Evolutionary conservation across 2,329 filamentous ascomycete genomes (phyloP), one percentile per base, ranked within the genome.

Genomic region (Aspergillus fischeri): DNA sequence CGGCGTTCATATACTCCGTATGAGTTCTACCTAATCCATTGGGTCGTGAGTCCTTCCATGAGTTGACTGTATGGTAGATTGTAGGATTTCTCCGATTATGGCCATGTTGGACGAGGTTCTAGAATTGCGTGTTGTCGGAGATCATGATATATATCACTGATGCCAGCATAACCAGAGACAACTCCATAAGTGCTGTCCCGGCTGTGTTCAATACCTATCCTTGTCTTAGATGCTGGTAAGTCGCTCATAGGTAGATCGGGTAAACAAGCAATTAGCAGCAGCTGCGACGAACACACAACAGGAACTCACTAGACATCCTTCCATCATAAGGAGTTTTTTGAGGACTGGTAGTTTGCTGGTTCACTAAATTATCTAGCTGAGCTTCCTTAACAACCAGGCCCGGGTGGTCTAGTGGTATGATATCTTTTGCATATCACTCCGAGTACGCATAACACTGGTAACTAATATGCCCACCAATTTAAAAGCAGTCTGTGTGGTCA

Each of bases 371-470:
- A 2, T 32, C 11, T 50, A 29, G 27, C 11, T 21, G 6, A 5
- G 7, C 14, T 4, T n/a, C 20, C 38, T 47, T n/a, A 54, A 47
- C 20, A 48, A n/a, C 3, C 11, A 28, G 44, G 51, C 51, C 55
- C 55, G 51, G 55, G 51, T 54, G 51, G 55, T 56, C 51, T 53
- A 24, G 24, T 24, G 24, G 24, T 24, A 24, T n/a, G n/a, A n/a
- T n/a, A n/a, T n/a, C n/a, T n/a, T n/a, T n/a, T n/a, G n/a, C n/a
- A n/a, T n/a, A n/a, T n/a, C n/a, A n/a, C n/a, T n/a, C n/a, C n/a
- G n/a, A n/a, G n/a, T n/a, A n/a, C n/a, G 3, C 24, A 24, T 24
- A 24, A 24, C 24, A 24, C 24, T 24, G 24, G 24, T 2, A 24
- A 24, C 2, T 3, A 24, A 24, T 24, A 24, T 24, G 24, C 24